A percentile compares a stretch with the other conserved stretches of the same genome.
Evolutionary conservation across 164 flowering plant genomes (phyloP).

Genomic region (Vitis cinerea): DNA sequence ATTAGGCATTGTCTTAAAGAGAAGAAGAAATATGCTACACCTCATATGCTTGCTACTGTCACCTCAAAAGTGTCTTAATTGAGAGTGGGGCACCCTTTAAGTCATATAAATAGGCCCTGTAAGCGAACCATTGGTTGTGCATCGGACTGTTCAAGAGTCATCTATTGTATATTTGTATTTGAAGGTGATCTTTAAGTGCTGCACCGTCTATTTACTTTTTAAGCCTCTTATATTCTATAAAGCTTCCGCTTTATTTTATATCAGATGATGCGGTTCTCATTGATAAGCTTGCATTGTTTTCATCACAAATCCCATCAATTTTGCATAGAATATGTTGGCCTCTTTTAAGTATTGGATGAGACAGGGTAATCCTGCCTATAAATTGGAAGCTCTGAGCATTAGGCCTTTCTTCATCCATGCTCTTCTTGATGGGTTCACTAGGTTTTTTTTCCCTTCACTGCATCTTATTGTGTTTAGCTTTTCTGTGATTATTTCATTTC

Average conservation of each 20-base stretch:
- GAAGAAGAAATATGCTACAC: slow-evolving; percentile 7
- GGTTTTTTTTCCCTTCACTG: background rate
- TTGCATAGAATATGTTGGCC: slow-evolving; percentile 3
- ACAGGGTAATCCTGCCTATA: slow-evolving; percentile 3
- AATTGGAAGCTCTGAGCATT: background rate
- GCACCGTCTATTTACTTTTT: background rate
- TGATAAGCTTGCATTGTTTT: slow-evolving; percentile 9
- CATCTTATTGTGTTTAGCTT: background rate
- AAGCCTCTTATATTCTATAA: background rate
- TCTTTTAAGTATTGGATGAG: background rate
- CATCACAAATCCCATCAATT: slow-evolving; percentile 1
- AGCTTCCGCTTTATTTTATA: background rate
- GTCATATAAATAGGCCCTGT: slow-evolving; percentile 2
- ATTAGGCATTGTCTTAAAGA: background rate
- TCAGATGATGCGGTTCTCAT: background rate
- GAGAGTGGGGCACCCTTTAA: background rate
- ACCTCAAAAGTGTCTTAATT: background rate
- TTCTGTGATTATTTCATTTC: background rate
- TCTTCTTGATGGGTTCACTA: slow-evolving; percentile 9
- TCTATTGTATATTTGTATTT: background rate
- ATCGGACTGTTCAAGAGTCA: slow-evolving; percentile 7
- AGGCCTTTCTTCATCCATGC: slow-evolving; percentile 3
- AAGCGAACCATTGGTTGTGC: slow-evolving; percentile 3
- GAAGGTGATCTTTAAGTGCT: slow-evolving; percentile 6
- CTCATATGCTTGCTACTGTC: slow-evolving; percentile 2